Conservation (phyloP, 768 basidiomycete genomes). For the Dentipellis sp. region DNA sequence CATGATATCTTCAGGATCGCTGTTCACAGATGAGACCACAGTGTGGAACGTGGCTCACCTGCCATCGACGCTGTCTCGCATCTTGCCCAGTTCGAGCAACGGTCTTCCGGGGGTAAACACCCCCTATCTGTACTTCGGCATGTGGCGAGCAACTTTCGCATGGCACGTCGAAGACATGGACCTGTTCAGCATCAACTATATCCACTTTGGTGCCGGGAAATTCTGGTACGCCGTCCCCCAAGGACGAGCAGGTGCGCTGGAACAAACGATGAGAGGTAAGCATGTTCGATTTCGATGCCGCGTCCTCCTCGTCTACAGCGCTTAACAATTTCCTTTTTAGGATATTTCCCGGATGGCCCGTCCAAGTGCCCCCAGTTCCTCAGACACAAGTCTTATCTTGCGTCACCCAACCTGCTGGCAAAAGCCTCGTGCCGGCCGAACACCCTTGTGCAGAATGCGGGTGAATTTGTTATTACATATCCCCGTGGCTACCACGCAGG, state of each 20-base stretch:
- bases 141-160: slow-evolving; percentile 98
- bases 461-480: slow-evolving; percentile 95
- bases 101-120: slow-evolving; percentile 93
- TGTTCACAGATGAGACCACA: slow-evolving; percentile 68
- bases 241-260: slow-evolving; percentile 70
- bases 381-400: slow-evolving; percentile 92
- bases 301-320: background rate
- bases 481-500: slow-evolving; percentile 95
- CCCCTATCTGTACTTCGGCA: slow-evolving; percentile 96
- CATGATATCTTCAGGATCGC: slow-evolving; percentile 34
- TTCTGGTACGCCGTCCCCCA: slow-evolving; percentile 98
- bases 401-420: slow-evolving; percentile 76
- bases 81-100: slow-evolving; percentile 57
- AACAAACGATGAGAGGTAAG: slow-evolving; percentile 81
- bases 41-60: slow-evolving; percentile 94
- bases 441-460: slow-evolving; percentile 80
- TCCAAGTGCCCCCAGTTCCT: slow-evolving; percentile 87
- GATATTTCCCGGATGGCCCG: slow-evolving; percentile 83
- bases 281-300: slow-evolving; percentile 1
- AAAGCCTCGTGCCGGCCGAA: slow-evolving; percentile 79
- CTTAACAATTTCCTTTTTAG: slow-evolving; percentile 27
- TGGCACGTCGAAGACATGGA: slow-evolving; percentile 99
- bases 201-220: slow-evolving; percentile 96
- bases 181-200: slow-evolving; percentile 96
- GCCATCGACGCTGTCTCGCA: slow-evolving; percentile 74